Evolutionary conservation across 2,329 filamentous ascomycete genomes (phyloP), one percentile per base, ranked within the genome.

Genomic region (Helotiales sp.): DNA sequence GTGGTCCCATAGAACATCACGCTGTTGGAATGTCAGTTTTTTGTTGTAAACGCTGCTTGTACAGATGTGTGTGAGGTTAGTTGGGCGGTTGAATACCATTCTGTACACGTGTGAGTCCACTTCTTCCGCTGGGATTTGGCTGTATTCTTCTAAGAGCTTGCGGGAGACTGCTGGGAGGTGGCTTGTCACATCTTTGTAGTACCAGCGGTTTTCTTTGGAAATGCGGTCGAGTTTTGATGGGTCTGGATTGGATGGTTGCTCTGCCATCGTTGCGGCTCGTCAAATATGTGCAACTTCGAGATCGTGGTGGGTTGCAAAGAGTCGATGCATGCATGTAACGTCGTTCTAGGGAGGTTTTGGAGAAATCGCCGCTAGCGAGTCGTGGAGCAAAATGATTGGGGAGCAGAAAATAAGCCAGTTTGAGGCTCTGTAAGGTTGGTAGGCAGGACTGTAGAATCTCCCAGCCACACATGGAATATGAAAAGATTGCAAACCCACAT

Each of bases 1-100:
- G 22, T 70, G 61, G n/a, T 34, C 63, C 71, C 71, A 70, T 26
- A 73, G 68, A 28, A 66, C 50, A 22, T 73, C 71, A n/a, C 69
- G 65, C 71, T 71, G 45, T 32, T 15, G 17, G 24, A 37, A 8
- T 45, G 58, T 65, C 34, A 65, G 54, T 26, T 10, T 26, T 13
- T 24, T 15, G n/a, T n/a, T 2, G 30, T 11, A 15, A 11, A 17
- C 11, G 2, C 10, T 43, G 15, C 37, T 17, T 17, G 37, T 15
- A 57, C 6, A 30, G 15, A 8, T 17, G 28, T 15, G 11, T 22
- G n/a, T 43, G n/a, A 28, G 47, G 17, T 22, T 13, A 22, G 1
- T 6, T 28, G 11, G 15, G 30, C 24, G 40, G 1, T 22, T 11
- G 32, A 10, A 26, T 65, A 73, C 70, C 59, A 69, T 61, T 34